A percentile compares a stretch with the other conserved stretches of the same genome.
phyloP scores from a whole-genome alignment of 2,329 filamentous ascomycete species.

The Aspergillus thermomutatus region DNA sequence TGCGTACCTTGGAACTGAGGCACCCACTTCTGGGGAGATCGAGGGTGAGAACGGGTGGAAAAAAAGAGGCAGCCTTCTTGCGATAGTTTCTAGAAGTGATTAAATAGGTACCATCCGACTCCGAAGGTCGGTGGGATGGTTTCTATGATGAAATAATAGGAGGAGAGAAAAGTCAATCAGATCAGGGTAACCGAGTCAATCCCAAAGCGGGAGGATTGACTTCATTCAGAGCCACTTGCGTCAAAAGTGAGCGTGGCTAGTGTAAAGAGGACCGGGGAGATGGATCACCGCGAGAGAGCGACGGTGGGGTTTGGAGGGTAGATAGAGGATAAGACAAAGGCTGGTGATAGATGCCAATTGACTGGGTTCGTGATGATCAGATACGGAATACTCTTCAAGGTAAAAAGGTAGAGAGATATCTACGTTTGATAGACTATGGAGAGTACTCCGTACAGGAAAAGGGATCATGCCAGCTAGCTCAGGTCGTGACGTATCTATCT shows the following conservation, averaged over 20 bases:
- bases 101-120: not conserved
- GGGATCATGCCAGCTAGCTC: not conserved
- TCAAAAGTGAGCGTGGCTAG: conserved; percentile 23
- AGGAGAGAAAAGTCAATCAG: not conserved
- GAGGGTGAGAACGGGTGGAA: not conserved
- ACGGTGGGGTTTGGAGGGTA: not conserved
- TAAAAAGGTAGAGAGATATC: not conserved
- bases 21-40: not conserved
- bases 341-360: not conserved
- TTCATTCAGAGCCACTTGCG: conserved; percentile 25
- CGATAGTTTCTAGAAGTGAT: not conserved
- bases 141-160: not conserved
- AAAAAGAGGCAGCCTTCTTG: not conserved
- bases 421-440: not conserved
- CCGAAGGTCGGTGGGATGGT: not conserved
- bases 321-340: too few relatives aligned
- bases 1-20: not conserved
- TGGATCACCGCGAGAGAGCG: not conserved
- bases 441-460: not conserved
- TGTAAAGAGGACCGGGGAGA: not conserved
- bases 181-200: not conserved
- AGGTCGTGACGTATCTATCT: not conserved
- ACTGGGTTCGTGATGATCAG: not conserved
- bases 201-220: not conserved
- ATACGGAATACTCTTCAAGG: not conserved